phyloP scores from a whole-genome alignment of 2,329 filamentous ascomycete species.

The Hymenoscyphus infarciens region DNA sequence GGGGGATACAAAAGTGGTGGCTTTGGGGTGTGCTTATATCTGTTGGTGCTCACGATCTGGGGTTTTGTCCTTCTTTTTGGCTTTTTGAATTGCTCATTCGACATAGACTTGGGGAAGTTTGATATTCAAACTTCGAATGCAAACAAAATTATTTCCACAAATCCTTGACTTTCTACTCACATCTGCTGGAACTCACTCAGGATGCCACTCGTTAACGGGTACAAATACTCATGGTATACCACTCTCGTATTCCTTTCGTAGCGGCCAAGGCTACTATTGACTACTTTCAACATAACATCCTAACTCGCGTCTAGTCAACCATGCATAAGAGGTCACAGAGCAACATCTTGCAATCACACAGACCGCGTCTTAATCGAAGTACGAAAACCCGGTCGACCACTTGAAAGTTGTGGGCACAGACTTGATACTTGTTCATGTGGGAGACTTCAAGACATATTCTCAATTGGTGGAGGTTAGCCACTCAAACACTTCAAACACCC shows the following conservation, averaged over 20 bases:
- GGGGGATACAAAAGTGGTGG: neutral
- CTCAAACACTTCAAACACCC: neutral
- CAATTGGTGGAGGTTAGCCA: conserved; percentile 15
- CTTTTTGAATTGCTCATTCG: neutral
- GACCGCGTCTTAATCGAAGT: conserved; percentile 30
- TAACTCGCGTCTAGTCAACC: conserved; percentile 23
- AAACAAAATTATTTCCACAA: neutral
- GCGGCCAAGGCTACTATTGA: neutral
- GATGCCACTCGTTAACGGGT: conserved; percentile 32
- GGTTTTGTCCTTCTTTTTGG: neutral
- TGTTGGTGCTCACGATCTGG: neutral
- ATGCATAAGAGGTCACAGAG: conserved; percentile 32
- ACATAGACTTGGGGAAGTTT: neutral
- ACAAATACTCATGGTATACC: conserved; percentile 33
- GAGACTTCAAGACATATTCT: conserved; percentile 21
- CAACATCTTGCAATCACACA: conserved; percentile 29
- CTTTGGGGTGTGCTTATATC: neutral
- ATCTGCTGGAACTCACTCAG: neutral
- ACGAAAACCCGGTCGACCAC: conserved; percentile 31
- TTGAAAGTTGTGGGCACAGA: conserved; percentile 30
- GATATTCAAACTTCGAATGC: neutral
- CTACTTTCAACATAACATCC: conserved; percentile 1
- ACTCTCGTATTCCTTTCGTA: neutral
- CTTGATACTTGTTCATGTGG: conserved; percentile 28
- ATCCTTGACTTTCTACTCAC: neutral